A percentile compares a stretch with the other conserved stretches of the same genome.
Evolutionary conservation across 2,329 filamentous ascomycete genomes (phyloP).

Genomic region (Colletotrichum truncatum): DNA sequence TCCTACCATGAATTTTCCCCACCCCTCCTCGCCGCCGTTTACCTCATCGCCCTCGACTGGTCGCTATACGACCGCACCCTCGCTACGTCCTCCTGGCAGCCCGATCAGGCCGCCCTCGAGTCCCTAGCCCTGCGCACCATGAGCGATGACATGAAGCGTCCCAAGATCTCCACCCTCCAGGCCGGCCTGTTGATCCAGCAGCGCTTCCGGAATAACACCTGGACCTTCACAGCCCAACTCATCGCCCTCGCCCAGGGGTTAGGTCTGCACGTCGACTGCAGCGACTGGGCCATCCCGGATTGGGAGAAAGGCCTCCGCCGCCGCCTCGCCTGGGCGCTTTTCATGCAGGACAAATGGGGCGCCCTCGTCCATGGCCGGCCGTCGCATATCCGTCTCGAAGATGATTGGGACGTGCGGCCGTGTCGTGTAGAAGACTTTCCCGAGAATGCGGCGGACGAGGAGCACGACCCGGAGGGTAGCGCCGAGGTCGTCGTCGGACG

Average conservation of each 20-base stretch:
- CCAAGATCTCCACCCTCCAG: conserved; percentile 65
- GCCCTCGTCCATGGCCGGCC: conserved; percentile 66
- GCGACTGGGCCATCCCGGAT: conserved; percentile 67
- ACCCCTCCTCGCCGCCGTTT: conserved; percentile 67
- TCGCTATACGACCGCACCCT: conserved; percentile 66
- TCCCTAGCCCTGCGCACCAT: conserved; percentile 53
- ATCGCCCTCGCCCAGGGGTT: conserved; percentile 67
- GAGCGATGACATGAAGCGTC: conserved; percentile 56
- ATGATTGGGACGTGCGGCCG: conserved; percentile 63
- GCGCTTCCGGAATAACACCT: conserved; percentile 54
- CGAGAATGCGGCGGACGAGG: conserved; percentile 45
- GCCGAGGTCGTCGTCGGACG: conserved; percentile 55
- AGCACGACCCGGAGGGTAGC: conserved; percentile 46
- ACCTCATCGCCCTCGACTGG: conserved; percentile 70
- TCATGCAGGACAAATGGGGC: conserved; percentile 73
- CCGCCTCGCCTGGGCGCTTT: conserved; percentile 71
- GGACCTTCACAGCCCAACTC: conserved; percentile 60
- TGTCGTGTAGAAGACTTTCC: conserved; percentile 48
- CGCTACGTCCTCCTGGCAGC: conserved; percentile 40
- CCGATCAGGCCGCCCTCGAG: conserved; percentile 44
- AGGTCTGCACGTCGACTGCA: conserved; percentile 69
- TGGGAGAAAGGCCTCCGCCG: conserved; percentile 72
- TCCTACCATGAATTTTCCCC: conserved; percentile 68
- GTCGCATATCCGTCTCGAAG: conserved; percentile 58
- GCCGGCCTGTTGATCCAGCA: conserved; percentile 64